Conservation (phyloP, 78 protist species). For the Polysphondylium violaceum region DNA sequence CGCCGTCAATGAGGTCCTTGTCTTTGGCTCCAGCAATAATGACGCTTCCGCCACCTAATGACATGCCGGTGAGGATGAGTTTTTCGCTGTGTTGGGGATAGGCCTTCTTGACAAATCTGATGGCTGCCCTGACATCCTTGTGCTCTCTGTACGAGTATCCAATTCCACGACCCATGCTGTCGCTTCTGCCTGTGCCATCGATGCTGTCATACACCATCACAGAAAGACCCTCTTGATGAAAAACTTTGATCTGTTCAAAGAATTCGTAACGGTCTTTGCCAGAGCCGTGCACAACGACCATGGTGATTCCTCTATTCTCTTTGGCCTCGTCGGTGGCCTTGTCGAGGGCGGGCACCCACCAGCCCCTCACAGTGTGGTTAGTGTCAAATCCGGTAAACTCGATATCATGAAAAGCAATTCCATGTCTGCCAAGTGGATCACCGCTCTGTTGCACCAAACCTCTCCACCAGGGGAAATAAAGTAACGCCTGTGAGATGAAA, state of each 20-base stretch:
- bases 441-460: background rate
- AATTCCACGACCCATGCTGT: constrained; percentile 5
- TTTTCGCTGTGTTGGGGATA: constrained; percentile 11
- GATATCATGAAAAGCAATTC: constrained; percentile 13
- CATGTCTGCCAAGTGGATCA: constrained; percentile 12
- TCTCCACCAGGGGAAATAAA: constrained; percentile 63
- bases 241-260: constrained; percentile 15
- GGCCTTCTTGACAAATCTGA: background rate
- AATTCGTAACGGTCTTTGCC: constrained; percentile 58
- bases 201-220: constrained; percentile 21
- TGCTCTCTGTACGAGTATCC: constrained; percentile 47
- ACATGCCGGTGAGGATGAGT: constrained; percentile 59
- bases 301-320: background rate
- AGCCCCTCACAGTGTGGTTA: constrained; percentile 33
- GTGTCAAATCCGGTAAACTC: constrained; percentile 32
- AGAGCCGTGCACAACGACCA: constrained; percentile 47
- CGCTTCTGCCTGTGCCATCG: constrained; percentile 38
- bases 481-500: constrained; percentile 14
- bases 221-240: constrained; percentile 22
- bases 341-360: constrained; percentile 57
- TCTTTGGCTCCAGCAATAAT: constrained; percentile 52
- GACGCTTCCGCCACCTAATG: constrained; percentile 64
- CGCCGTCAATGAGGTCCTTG: constrained; percentile 58
- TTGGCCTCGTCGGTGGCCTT: too few species aligned
- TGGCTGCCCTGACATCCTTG: constrained; percentile 67